Evolutionary conservation across 2,329 filamentous ascomycete species (phyloP).

Genomic region (Aureobasidium sp.): DNA sequence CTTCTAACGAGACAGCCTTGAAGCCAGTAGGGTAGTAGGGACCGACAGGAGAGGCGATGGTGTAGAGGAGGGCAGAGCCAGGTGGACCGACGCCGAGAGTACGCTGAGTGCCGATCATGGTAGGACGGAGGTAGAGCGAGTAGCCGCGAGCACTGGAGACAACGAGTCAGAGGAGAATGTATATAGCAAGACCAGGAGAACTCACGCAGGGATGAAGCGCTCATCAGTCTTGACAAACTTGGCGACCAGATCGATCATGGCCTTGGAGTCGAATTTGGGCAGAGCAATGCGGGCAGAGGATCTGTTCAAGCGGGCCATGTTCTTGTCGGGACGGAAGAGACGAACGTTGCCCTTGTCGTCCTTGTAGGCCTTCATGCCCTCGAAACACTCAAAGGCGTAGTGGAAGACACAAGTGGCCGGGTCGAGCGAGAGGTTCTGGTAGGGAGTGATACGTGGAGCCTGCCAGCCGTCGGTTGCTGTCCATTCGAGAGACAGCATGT

Average conservation of each 20-base stretch:
- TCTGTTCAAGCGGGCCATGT: constrained; percentile 92
- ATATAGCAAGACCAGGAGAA: neutral
- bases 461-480: constrained; percentile 76
- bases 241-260: constrained; percentile 72
- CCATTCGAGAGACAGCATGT: constrained; percentile 97
- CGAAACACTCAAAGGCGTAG: constrained; percentile 97
- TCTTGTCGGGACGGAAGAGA: constrained; percentile 89
- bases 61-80: constrained; percentile 81
- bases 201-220: constrained; percentile 76
- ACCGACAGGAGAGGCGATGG: constrained; percentile 93
- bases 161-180: neutral
- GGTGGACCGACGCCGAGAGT: constrained; percentile 91
- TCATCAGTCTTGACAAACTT: constrained; percentile 72
- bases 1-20: constrained; percentile 92
- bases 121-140: constrained; percentile 90
- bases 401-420: constrained; percentile 96
- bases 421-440: constrained; percentile 95
- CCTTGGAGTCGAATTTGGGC: constrained; percentile 68
- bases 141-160: constrained; percentile 49
- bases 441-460: constrained; percentile 74
- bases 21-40: constrained; percentile 98
- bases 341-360: constrained; percentile 69
- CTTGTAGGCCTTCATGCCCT: constrained; percentile 99
- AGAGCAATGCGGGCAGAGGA: constrained; percentile 86
- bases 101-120: constrained; percentile 93